phyloP scores from a whole-genome alignment of 2,329 filamentous ascomycete genomes.

The Fusarium chuoi region DNA sequence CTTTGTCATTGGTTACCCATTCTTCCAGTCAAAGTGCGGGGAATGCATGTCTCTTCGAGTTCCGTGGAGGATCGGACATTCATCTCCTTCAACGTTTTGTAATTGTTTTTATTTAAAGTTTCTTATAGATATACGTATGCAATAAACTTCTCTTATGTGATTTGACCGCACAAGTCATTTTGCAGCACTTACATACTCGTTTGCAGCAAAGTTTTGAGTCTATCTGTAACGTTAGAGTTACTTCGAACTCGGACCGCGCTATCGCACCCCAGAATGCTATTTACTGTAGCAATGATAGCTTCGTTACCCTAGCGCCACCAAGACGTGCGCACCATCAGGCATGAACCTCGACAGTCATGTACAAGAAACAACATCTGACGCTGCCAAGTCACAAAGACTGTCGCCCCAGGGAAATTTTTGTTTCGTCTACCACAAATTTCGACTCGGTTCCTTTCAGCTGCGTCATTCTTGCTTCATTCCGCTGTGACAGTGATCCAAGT shows the following conservation, averaged over 20 bases:
- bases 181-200: neutral
- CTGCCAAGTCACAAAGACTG: neutral
- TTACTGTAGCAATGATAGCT: neutral
- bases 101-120: neutral
- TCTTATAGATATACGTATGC: neutral
- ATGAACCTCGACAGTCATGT: neutral
- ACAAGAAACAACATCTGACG: neutral
- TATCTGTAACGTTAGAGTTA: neutral
- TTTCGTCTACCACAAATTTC: slow-evolving; percentile 5
- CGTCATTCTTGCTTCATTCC: slow-evolving; percentile 38
- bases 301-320: slow-evolving; percentile 15
- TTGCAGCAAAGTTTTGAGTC: neutral
- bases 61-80: slow-evolving; percentile 11
- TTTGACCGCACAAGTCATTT: neutral
- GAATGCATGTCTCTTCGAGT: slow-evolving; percentile 21
- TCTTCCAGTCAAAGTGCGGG: slow-evolving; percentile 18
- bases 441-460: neutral
- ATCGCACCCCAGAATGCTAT: slow-evolving; percentile 4
- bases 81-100: slow-evolving; percentile 2
- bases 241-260: slow-evolving; percentile 14
- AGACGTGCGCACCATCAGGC: neutral
- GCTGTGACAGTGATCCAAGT: neutral
- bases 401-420: neutral
- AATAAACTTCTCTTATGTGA: neutral
- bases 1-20: slow-evolving; percentile 15